Percentiles rank a stretch among this genome's conserved stretches.
phyloP scores from a whole-genome alignment of 805 yeast species.

The Deakozyma indianensis region DNA sequence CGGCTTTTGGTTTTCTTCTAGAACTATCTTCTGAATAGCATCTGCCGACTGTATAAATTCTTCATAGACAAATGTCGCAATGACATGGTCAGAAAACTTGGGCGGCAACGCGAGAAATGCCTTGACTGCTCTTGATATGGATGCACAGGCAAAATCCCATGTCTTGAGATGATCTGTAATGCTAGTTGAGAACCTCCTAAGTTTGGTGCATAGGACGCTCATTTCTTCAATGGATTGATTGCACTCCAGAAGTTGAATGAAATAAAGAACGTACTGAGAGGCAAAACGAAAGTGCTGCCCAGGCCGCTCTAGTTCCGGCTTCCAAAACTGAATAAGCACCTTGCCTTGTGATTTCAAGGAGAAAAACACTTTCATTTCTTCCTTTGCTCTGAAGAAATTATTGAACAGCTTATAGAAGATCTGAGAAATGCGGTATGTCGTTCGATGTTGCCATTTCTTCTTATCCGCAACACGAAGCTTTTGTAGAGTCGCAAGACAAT shows the following conservation, averaged over 20 bases:
- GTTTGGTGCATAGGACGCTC: slow-evolving; percentile 47
- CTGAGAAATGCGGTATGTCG: slow-evolving; percentile 55
- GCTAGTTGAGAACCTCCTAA: slow-evolving; percentile 65
- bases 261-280: slow-evolving; percentile 51
- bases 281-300: slow-evolving; percentile 84
- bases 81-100: slow-evolving; percentile 36
- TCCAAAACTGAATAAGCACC: slow-evolving; percentile 77
- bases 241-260: slow-evolving; percentile 38
- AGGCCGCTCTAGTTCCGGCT: slow-evolving; percentile 79
- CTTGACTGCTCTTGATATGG: slow-evolving; percentile 38
- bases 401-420: slow-evolving; percentile 41
- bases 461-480: slow-evolving; percentile 47
- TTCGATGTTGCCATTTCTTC: slow-evolving; percentile 85
- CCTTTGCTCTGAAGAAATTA: slow-evolving; percentile 39
- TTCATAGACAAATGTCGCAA: slow-evolving; percentile 31
- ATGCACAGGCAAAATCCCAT: slow-evolving; percentile 50
- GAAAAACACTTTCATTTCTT: slow-evolving; percentile 49
- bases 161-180: slow-evolving; percentile 51
- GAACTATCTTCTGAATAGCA: slow-evolving; percentile 13
- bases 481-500: slow-evolving; percentile 32
- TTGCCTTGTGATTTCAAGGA: slow-evolving; percentile 50
- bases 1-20: slow-evolving; percentile 5
- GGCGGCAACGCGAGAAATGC: slow-evolving; percentile 28
- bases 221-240: slow-evolving; percentile 46
- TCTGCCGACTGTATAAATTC: slow-evolving; percentile 26